Conservation (phyloP, 352 stramenopile species). For the Pythium plurisporium region DNA sequence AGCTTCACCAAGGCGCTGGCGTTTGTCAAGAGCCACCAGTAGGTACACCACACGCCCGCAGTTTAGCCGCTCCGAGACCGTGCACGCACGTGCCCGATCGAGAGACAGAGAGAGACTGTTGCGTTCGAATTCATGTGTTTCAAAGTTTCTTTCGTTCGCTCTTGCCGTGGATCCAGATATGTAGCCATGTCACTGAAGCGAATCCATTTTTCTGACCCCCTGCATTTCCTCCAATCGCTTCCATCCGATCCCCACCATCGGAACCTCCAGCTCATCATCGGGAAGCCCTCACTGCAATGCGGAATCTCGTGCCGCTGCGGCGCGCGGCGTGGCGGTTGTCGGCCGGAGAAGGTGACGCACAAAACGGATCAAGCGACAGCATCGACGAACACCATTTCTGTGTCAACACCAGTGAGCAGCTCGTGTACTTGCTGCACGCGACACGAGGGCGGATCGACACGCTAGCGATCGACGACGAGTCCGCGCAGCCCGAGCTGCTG, state of each 20-base stretch:
- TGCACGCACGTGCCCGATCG: background rate
- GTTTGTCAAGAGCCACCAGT: constrained; percentile 43
- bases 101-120: constrained; percentile 3
- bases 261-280: background rate
- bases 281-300: constrained; percentile 29
- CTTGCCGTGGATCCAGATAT: background rate
- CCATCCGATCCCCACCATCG: background rate
- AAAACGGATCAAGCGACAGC: background rate
- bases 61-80: too few relatives aligned
- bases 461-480: constrained; percentile 17
- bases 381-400: constrained; percentile 20
- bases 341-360: background rate
- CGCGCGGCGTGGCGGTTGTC: constrained; percentile 40
- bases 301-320: constrained; percentile 55
- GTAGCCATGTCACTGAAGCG: constrained; percentile 11
- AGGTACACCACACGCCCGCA: too few relatives aligned
- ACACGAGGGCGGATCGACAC: constrained; percentile 16
- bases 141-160: background rate
- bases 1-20: constrained; percentile 76
- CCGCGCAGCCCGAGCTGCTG: constrained; percentile 27
- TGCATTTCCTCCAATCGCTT: constrained; percentile 10
- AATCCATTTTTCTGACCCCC: background rate
- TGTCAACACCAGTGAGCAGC: constrained; percentile 29
- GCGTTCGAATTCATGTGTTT: background rate
- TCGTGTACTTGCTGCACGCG: constrained; percentile 20